These are phyloP conservation scores for Sugiyamaella marilandica DNA, from an alignment of 805 yeast species.

Conservation along the genomic window DNA sequence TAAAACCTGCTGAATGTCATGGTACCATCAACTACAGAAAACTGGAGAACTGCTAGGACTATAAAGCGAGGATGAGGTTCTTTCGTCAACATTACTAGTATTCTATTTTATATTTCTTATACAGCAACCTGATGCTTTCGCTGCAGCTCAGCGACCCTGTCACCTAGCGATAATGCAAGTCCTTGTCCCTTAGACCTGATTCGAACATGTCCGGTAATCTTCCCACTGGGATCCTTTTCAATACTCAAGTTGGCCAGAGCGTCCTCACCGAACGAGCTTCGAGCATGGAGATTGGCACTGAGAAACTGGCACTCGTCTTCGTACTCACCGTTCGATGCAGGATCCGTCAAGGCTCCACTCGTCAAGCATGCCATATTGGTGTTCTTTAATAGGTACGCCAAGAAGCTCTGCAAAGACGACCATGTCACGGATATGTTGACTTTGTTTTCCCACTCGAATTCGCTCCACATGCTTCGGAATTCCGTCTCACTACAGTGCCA, in stretches of 20 bases:
- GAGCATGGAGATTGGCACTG: constrained; percentile 89
- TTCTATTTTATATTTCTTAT: neutral
- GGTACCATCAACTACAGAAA: too few relatives aligned
- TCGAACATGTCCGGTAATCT: constrained; percentile 88
- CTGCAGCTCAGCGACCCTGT: constrained; percentile 77
- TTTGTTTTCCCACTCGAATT: constrained; percentile 99
- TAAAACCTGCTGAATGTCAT: too few relatives aligned
- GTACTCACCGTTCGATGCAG: constrained; percentile 21
- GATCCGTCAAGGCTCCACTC: constrained; percentile 63
- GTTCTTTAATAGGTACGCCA: constrained; percentile 68
- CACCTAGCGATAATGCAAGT: constrained; percentile 89
- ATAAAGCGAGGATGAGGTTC: too few relatives aligned
- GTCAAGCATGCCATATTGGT: constrained; percentile 95
- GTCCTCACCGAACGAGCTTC: constrained; percentile 94
- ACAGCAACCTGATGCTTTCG: constrained; percentile 28
- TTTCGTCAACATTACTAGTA: too few relatives aligned
- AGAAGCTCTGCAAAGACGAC: constrained; percentile 71
- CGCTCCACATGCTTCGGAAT: constrained; percentile 98
- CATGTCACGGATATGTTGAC: constrained; percentile 55
- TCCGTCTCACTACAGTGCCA: constrained; percentile 83
- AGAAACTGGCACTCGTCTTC: constrained; percentile 70
- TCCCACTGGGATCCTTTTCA: constrained; percentile 70
- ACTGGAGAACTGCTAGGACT: too few relatives aligned
- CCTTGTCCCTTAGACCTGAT: constrained; percentile 98
- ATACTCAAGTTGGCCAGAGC: constrained; percentile 94